Base-by-base conservation (phyloP, 169 alveolate species). In the Plasmodium sp. region DNA sequence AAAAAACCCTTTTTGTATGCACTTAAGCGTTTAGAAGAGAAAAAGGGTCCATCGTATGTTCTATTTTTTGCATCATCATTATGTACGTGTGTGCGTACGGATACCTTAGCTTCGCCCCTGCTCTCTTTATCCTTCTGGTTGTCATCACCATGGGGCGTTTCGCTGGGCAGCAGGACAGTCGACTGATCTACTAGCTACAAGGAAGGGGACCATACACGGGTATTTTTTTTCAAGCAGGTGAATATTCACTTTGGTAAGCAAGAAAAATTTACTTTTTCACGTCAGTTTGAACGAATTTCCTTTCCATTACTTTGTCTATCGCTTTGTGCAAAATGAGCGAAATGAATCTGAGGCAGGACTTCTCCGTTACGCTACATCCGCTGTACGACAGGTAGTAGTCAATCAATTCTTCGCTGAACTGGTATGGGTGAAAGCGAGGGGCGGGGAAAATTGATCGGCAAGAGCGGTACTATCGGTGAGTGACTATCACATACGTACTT, bases 391-490 rank as follows among this genome's bases (percentile, higher is more conserved):
- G 83, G 83, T 90, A 90, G 54, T 56, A 90, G 43, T 90, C 91
- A 58, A 90, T 90, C 48, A 81, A 80, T 16, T 90, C 94, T 80
- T 90, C 94, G 58, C 94, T 81, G 83, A 90, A 90, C 94, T 90
- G 80, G 18, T 71, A 51, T 39, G 83, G 73, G 73, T n/a, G 27
- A 34, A 2, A 90, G 7, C 62, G 22, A 58, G 34, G 41, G 34
- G 41, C 34, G 22, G 27, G 39, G 39, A 85, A 51, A 10, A 22
- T 31, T 31, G n/a, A 41, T 58, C 33, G 18, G 72, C 39, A 33
- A 0, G 31, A n/a, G n/a, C 0, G 14, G 45, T 56, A 51, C n/a
- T 27, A 51, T 81, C 18, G n/a, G 16, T 14, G 16, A 5, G 16
- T 9, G 71, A 14, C 16, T 34, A 34, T 77, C 5, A 14, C 83